A percentile compares a stretch with the other conserved stretches of the same genome.
Evolutionary conservation across 805 yeast species (phyloP).

Genomic region (Cyberlindnera galapagoensis): DNA sequence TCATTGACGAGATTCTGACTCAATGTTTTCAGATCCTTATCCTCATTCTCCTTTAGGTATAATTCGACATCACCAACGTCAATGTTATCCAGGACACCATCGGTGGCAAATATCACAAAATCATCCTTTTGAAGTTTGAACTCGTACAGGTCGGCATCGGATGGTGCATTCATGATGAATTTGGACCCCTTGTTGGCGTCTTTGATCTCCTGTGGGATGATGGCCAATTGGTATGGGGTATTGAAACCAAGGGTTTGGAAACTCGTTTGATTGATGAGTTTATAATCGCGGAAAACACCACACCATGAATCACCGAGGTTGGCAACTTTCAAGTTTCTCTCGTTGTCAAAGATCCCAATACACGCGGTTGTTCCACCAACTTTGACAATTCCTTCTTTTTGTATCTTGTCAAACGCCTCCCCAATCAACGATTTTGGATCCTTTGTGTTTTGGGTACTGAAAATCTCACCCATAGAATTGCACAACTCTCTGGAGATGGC

Average conservation of each 20-base stretch:
- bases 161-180: slow-evolving; percentile 67
- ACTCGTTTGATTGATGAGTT: slow-evolving; percentile 57
- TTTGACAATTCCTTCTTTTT: slow-evolving; percentile 50
- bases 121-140: slow-evolving; percentile 69
- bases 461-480: slow-evolving; percentile 37
- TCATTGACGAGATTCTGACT: slow-evolving; percentile 54
- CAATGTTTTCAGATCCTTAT: slow-evolving; percentile 35
- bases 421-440: slow-evolving; percentile 38
- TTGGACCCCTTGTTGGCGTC: slow-evolving; percentile 42
- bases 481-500: slow-evolving; percentile 82
- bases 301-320: slow-evolving; percentile 96
- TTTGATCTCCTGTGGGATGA: slow-evolving; percentile 61
- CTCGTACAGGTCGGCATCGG: slow-evolving; percentile 56
- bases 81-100: slow-evolving; percentile 88
- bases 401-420: slow-evolving; percentile 49
- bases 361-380: slow-evolving; percentile 96
- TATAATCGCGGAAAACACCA: slow-evolving; percentile 67
- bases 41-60: slow-evolving; percentile 49
- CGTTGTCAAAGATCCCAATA: slow-evolving; percentile 60
- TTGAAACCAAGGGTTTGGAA: slow-evolving; percentile 85
- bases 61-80: slow-evolving; percentile 63
- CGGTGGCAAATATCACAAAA: slow-evolving; percentile 80
- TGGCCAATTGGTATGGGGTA: slow-evolving; percentile 87
- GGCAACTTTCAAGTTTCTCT: slow-evolving; percentile 53
- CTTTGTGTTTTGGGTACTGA: slow-evolving; percentile 8